Base-by-base conservation (phyloP, 805 yeast species). In the Spathaspora arborariae region DNA sequence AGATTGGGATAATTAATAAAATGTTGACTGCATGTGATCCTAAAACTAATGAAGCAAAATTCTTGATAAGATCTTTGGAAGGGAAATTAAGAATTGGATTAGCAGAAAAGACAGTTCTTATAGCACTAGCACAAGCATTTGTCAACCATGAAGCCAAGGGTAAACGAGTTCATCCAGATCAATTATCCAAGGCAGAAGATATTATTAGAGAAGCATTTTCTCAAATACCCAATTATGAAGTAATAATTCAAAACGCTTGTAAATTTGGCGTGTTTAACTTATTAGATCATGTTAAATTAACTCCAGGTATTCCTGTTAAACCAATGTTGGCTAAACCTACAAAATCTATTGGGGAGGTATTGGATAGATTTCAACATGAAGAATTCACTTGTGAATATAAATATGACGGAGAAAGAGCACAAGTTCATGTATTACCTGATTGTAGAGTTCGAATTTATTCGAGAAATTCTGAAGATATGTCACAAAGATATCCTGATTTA, bases 311-410 rank as follows among this genome's bases (percentile, higher is more conserved):
- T 4, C 99, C 99, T 0, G 73, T 94, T 56, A 92, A 91, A 61
- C 99, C 99, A 1, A 94, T 94, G 99, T 79, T 94, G 58, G 99
- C 99, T 5, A 94, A 92, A 61, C 99, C 99, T 2, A 92, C 98
- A 0, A 92, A 94, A 60, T 80, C 97, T 1, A 84, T 94, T 30
- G 79, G 86, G n/a, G 99, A 94, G 61, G 88, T 94, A 1, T 74
- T 94, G 50, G 96, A 94, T 62, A 74, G 96, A 47, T 91, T 94
- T 62, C 86, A 85, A 53, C 89, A 84, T 40, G 85, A 84, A 54
- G 80, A 80, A 48, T 94, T 94, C 60, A 91, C 97, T 0, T 92
- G 97, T 63, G 99, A 94, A 63, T 94, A 91, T 68, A 94, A 94
- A 60, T 94, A 94, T 59, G 99, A 94, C 63, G 99, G 99, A 39